Evolutionary conservation across 2,329 filamentous ascomycete species (phyloP), one percentile per base, ranked within the genome.

Genomic region (Juglanconis oblonga): DNA sequence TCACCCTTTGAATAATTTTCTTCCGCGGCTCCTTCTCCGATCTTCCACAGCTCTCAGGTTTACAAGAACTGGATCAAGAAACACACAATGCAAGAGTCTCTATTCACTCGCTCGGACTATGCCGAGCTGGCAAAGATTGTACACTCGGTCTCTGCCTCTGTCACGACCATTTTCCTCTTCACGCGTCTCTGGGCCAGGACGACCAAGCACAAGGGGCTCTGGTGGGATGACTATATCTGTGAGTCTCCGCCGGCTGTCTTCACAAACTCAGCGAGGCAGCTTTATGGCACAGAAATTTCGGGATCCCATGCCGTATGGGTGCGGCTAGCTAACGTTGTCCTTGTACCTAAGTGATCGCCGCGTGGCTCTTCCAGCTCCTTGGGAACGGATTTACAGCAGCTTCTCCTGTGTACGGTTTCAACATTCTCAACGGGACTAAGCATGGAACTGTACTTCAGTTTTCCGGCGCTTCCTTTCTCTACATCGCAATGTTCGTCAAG

Each of bases 161-260:
- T 61, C 10, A 61, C 59, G 2, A 61, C 59, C 9, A 40, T 61
- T n/a, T 61, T 61, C 13, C 59, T 61, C 7, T 52, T 55, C 44
- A 58, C 55, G 10, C 38, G 55, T n/a, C 33, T 61, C 14, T 61
- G 55, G 55, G 59, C 59, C 2, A 38, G 55, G 31, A 50, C 45
- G n/a, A 61, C 38, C 10, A 10, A 54, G 24, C 58, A 61, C 51
- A 58, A 55, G 7, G 55, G 51, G 3, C 33, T 61, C 6, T 61
- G 55, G 59, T 51, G 55, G 55, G 59, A 61, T 11, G 59, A 61
- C 11, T 58, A 61, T 29, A 58, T 61, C 4, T 11, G 55, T 61
- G 49, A 35, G 59, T 42, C 11, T 32, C 1, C 8, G 14, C 17
- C 6, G 32, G 9, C 24, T 35, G 29, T 24, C 17, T 24, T 24